These are phyloP conservation scores for Oehlia diaphana DNA, from an alignment of 192 early-diverging fungal species.

Conservation along the genomic window DNA sequence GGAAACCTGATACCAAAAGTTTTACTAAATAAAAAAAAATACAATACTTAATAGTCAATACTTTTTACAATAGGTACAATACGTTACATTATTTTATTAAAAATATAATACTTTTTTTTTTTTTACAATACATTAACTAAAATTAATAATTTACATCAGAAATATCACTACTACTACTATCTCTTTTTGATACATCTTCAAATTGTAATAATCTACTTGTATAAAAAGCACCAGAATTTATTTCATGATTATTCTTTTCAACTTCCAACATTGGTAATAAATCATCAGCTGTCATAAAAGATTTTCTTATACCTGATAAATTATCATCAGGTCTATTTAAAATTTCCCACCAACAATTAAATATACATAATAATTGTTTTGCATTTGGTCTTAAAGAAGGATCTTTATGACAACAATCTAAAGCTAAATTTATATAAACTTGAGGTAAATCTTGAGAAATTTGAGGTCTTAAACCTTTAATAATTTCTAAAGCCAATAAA, in stretches of 20 bases:
- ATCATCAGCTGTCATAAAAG: not conserved
- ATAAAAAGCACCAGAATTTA: not conserved
- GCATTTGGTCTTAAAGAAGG: slow-evolving; percentile 6
- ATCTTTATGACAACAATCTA: not conserved
- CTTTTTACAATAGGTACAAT: no score
- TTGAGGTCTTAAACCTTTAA: not conserved
- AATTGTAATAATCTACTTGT: not conserved
- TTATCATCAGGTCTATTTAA: not conserved
- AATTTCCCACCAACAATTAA: not conserved
- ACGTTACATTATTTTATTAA: no score
- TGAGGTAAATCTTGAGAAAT: not conserved
- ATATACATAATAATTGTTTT: not conserved
- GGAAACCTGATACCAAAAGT: no score
- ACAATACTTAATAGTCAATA: no score
- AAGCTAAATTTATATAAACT: not conserved
- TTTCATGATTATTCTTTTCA: not conserved
- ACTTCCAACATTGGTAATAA: not conserved
- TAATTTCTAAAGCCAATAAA: slow-evolving; percentile 4
- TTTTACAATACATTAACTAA: no score
- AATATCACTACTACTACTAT: not conserved
- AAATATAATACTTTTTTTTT: no score
- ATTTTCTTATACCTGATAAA: not conserved
- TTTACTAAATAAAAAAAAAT: no score
- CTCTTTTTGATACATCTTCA: not conserved
- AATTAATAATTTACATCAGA: not conserved